A percentile compares a stretch with the other conserved stretches of the same genome.
Conservation (phyloP, 163 green algal species). For the Picocystis sp. region DNA sequence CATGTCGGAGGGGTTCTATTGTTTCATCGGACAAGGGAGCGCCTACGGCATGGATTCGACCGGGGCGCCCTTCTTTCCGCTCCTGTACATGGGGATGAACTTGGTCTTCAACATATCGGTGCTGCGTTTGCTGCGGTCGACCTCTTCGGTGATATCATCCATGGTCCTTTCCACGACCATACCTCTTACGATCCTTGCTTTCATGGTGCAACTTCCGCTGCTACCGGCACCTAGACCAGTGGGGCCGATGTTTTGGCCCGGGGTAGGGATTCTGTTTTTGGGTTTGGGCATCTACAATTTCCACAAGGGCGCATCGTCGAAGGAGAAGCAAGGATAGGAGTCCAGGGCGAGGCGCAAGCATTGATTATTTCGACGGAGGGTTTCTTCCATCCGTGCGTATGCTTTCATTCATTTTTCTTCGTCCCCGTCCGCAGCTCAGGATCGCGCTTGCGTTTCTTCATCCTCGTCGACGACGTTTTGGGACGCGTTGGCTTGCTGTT, state of each 20-base stretch:
- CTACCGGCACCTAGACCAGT: slow-evolving; percentile 8
- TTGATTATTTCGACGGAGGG: no score
- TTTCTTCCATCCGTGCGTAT: no score
- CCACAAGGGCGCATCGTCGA: no score
- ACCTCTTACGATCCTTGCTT: slow-evolving; percentile 3
- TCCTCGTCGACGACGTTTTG: no score
- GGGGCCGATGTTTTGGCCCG: slow-evolving; percentile 8
- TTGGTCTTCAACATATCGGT: slow-evolving; percentile 49
- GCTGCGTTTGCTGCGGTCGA: slow-evolving; percentile 29
- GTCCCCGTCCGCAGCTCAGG: no score
- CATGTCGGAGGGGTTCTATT: slow-evolving; percentile 26
- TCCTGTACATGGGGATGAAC: slow-evolving; percentile 42
- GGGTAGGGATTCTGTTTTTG: slow-evolving; percentile 7
- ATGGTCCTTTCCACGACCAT: slow-evolving; percentile 11
- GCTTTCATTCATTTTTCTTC: no score
- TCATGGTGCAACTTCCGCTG: slow-evolving; percentile 32
- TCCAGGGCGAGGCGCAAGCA: no score
- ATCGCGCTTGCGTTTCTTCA: no score
- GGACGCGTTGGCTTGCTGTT: no score
- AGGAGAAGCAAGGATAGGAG: no score
- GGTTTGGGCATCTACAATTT: slow-evolving; percentile 17
- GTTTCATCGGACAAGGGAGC: slow-evolving; percentile 19
- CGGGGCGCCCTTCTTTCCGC: slow-evolving; percentile 34
- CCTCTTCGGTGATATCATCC: slow-evolving; percentile 17
- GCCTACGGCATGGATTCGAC: slow-evolving; percentile 24